These are phyloP conservation scores for Kodamaea fungicola DNA, from an alignment of 1,139 yeast species.

Conservation along the genomic window DNA sequence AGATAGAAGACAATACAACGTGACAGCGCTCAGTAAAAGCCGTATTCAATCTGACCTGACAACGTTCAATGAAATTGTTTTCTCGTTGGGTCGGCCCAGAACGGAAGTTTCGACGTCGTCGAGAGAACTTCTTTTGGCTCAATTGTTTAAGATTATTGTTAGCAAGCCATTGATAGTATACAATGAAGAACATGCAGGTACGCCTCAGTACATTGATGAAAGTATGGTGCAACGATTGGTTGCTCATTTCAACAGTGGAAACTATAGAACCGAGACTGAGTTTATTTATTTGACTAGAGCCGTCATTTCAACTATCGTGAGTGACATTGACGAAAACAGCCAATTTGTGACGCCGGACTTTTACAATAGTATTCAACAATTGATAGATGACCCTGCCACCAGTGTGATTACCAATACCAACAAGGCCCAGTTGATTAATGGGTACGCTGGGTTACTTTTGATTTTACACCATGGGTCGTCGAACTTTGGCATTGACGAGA, in stretches of 20 bases:
- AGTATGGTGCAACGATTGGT: slow-evolving; percentile 34
- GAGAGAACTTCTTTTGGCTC: slow-evolving; percentile 51
- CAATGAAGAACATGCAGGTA: slow-evolving; percentile 36
- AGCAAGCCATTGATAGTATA: slow-evolving; percentile 38
- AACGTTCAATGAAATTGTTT: slow-evolving; percentile 39
- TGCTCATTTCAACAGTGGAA: slow-evolving; percentile 27
- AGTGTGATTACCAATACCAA: slow-evolving; percentile 34
- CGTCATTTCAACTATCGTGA: slow-evolving; percentile 39
- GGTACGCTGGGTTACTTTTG: slow-evolving; percentile 42
- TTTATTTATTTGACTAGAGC: slow-evolving; percentile 42
- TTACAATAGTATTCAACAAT: slow-evolving; percentile 28
- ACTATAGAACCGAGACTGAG: slow-evolving; percentile 42
- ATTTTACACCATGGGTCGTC: slow-evolving; percentile 48
- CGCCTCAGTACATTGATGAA: slow-evolving; percentile 33
- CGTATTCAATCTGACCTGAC: slow-evolving; percentile 36
- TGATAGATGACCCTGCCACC: slow-evolving; percentile 32
- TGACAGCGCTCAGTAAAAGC: slow-evolving; percentile 28
- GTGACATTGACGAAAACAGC: slow-evolving; percentile 53
- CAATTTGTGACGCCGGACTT: slow-evolving; percentile 41
- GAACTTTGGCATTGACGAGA: slow-evolving; percentile 48
- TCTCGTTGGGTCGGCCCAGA: slow-evolving; percentile 38
- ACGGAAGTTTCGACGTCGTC: slow-evolving; percentile 46
- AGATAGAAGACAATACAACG: slow-evolving; percentile 29
- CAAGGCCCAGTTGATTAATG: slow-evolving; percentile 41
- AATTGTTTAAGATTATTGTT: slow-evolving; percentile 46